phyloP scores from a whole-genome alignment of 805 yeast species.

The Novakomyces olei region DNA sequence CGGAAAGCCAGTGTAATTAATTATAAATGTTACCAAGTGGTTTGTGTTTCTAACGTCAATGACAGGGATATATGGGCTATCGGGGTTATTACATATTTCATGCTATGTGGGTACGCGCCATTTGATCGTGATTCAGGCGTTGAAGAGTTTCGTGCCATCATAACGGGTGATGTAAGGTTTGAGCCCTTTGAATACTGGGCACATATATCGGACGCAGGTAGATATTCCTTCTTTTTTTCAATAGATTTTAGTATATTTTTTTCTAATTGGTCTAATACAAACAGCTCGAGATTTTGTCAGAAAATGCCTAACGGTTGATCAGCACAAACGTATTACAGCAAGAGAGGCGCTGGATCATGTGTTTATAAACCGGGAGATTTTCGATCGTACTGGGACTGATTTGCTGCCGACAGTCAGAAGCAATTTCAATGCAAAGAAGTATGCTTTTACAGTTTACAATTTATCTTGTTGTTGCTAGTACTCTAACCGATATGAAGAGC shows the following conservation, averaged over 20 bases:
- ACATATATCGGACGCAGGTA: slow-evolving; percentile 24
- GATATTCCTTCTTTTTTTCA: too few relatives aligned
- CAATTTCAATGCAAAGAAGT: slow-evolving; percentile 5
- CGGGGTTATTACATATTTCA: slow-evolving; percentile 48
- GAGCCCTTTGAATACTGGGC: slow-evolving; percentile 41
- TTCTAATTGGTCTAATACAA: too few relatives aligned
- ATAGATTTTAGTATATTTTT: too few relatives aligned
- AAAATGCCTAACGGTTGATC: slow-evolving; percentile 29
- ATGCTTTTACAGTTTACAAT: too few relatives aligned
- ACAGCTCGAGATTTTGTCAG: slow-evolving; percentile 32
- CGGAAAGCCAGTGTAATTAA: slow-evolving; percentile 24
- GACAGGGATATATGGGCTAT: slow-evolving; percentile 48
- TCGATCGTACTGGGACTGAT: slow-evolving; percentile 12
- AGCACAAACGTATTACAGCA: slow-evolving; percentile 26
- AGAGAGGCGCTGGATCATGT: slow-evolving; percentile 25
- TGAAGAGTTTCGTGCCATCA: slow-evolving; percentile 46
- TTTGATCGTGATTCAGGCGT: slow-evolving; percentile 51
- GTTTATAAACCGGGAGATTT: slow-evolving; percentile 13
- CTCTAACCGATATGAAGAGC: too few relatives aligned
- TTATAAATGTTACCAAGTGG: background rate
- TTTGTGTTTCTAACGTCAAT: background rate
- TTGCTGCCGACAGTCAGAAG: slow-evolving; percentile 15
- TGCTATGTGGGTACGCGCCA: slow-evolving; percentile 55
- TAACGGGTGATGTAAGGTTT: slow-evolving; percentile 31
- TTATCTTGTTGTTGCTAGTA: too few relatives aligned